Evolutionary conservation across 1,284 basidiomycete species (phyloP), one percentile per base, ranked within the genome.

Genomic region (Coniophora puteana): DNA sequence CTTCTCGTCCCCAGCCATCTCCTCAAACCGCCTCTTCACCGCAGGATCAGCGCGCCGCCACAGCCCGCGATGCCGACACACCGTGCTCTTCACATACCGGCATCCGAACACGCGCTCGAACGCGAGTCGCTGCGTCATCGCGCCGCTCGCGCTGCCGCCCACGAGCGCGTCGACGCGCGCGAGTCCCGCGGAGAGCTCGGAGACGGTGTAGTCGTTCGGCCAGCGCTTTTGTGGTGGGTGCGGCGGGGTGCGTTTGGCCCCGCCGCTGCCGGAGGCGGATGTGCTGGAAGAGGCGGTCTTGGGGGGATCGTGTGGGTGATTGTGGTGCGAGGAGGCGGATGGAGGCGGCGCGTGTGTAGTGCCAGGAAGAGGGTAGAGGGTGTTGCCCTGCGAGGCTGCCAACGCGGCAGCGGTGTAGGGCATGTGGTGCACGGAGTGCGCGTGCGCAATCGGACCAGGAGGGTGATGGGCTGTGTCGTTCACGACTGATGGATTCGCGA

Each of bases 201-300:
- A 69, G 12, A 83, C 80, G 7, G 76, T 78, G 55, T 80, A 82
- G 59, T 83, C 80, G 52, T 83, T 80, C 30, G 80, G 80, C 81
- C 81, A 83, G 11, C 79, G 74, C 54, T 80, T 82, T 22, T 78
- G 61, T 10, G 77, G 77, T 3, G 75, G 72, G 51, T 76, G 72
- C 0, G 72, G 67, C 43, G 63, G 8, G 68, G 52, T 2, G 62
- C 40, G 4, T 59, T 47, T 26, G 56, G 31, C 33, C 36, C 36
- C 1, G 51, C 58, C 58, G 27, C 40, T 37, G 42, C 48, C 41
- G 32, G 52, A 26, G n/a, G 27, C 30, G 7, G 39, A 32, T 1
- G 50, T 30, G 20, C 25, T 46, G 47, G 38, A 36, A 4, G 14
- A 7, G 30, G 27, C 10, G 30, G 50, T 48, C 27, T 47, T 47